A percentile compares a stretch with the other conserved stretches of the same genome.
phyloP scores from a whole-genome alignment of 495 filamentous ascomycete genomes.

The Talaromyces adpressus region DNA sequence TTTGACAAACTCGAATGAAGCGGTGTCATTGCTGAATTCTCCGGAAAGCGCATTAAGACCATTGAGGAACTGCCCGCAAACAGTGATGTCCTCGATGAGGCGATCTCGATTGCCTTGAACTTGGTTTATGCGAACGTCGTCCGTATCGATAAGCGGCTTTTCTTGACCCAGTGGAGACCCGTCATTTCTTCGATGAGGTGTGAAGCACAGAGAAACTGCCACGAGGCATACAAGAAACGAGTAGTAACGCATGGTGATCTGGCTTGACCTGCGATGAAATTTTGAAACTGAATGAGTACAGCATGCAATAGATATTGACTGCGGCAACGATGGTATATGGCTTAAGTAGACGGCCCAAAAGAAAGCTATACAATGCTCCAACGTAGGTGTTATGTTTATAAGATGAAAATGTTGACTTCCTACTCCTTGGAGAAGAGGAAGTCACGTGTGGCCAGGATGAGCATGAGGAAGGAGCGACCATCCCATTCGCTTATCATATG shows the following conservation, averaged over 20 bases:
- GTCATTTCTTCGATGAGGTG: not conserved
- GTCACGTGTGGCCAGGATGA: not conserved
- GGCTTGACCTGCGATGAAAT: not conserved
- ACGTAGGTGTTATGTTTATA: not conserved
- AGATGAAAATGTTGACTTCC: not conserved
- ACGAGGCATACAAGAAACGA: constrained; percentile 4
- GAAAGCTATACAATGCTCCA: not conserved
- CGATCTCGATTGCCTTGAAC: not conserved
- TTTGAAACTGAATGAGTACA: not conserved
- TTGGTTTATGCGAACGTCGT: not conserved
- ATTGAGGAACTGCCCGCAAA: constrained; percentile 2
- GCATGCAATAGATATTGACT: not conserved
- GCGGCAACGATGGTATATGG: not conserved
- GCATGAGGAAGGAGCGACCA: not conserved
- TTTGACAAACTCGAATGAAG: not conserved
- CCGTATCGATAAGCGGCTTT: not conserved
- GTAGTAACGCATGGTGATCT: constrained; percentile 3
- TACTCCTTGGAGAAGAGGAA: not conserved
- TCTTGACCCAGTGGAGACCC: not conserved
- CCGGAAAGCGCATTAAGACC: not conserved
- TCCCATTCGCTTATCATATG: not conserved
- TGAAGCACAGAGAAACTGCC: constrained; percentile 5
- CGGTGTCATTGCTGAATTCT: not conserved
- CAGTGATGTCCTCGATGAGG: not conserved
- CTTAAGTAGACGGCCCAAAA: not conserved